phyloP scores from a whole-genome alignment of 768 basidiomycete genomes.

The Termitomyces sp. region DNA sequence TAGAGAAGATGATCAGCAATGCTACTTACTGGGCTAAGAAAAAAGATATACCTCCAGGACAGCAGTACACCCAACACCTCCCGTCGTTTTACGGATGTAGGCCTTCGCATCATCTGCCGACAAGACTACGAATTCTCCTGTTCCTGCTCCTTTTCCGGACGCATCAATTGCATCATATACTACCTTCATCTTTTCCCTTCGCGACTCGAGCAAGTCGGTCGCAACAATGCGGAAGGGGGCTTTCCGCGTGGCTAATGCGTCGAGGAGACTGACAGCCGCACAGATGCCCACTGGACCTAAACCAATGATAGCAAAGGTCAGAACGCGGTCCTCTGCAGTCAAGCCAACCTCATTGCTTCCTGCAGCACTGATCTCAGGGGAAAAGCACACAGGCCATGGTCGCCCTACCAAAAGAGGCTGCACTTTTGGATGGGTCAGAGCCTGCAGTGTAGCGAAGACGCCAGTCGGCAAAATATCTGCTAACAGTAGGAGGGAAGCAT shows the following conservation, averaged over 20 bases:
- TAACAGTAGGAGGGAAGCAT: constrained; percentile 64
- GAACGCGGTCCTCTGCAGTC: constrained; percentile 38
- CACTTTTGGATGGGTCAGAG: constrained; percentile 67
- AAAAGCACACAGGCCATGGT: constrained; percentile 52
- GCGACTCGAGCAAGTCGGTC: constrained; percentile 52
- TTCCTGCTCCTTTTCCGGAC: constrained; percentile 35
- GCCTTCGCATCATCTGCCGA: constrained; percentile 47
- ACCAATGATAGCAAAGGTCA: constrained; percentile 66
- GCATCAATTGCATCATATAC: constrained; percentile 47
- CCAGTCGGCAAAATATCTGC: constrained; percentile 81
- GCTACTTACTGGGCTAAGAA: not conserved
- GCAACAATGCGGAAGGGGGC: constrained; percentile 53
- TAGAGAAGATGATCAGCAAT: constrained; percentile 19
- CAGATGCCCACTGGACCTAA: constrained; percentile 80
- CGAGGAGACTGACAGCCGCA: constrained; percentile 56
- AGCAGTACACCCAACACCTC: constrained; percentile 52
- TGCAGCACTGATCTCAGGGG: constrained; percentile 12
- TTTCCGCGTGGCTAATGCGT: constrained; percentile 42
- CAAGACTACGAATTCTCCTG: constrained; percentile 44
- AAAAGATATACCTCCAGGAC: constrained; percentile 54
- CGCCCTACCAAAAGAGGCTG: constrained; percentile 50
- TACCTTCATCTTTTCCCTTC: constrained; percentile 54
- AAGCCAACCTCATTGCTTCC: constrained; percentile 26
- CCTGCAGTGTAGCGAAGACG: constrained; percentile 69
- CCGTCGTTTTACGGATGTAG: constrained; percentile 46